These are phyloP conservation scores for Skeletonema costatum DNA, from an alignment of 108 stramenopile species.

Conservation along the genomic window DNA sequence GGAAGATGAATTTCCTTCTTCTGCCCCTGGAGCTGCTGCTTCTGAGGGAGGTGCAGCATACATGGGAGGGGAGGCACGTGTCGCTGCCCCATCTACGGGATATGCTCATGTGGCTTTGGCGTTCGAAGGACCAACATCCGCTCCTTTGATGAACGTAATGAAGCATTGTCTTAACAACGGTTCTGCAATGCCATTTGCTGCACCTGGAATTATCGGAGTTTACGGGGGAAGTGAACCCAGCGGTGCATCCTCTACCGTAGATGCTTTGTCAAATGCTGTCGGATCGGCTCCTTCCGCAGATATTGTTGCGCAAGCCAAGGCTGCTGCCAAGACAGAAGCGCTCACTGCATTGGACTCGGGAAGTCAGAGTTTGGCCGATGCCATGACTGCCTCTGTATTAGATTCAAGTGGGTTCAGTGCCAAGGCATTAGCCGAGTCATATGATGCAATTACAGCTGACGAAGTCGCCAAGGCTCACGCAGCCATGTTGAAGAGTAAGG, in stretches of 20 bases:
- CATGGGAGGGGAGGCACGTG: slow-evolving; percentile 81
- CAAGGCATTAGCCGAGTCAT: slow-evolving; percentile 58
- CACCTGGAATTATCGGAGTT: slow-evolving; percentile 76
- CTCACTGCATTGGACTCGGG: slow-evolving; percentile 74
- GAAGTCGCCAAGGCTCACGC: slow-evolving; percentile 62
- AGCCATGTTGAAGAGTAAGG: slow-evolving; percentile 70
- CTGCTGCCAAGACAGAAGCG: slow-evolving; percentile 79
- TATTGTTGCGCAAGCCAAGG: slow-evolving; percentile 68
- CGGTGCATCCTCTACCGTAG: slow-evolving; percentile 51
- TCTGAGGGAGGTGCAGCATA: slow-evolving; percentile 42
- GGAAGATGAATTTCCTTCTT: slow-evolving; percentile 63
- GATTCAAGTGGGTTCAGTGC: slow-evolving; percentile 69
- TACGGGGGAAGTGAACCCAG: slow-evolving; percentile 67
- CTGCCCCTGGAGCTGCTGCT: slow-evolving; percentile 25
- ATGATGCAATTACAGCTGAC: slow-evolving; percentile 64
- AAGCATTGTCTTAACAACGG: slow-evolving; percentile 62
- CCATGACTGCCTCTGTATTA: slow-evolving; percentile 82
- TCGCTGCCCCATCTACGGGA: slow-evolving; percentile 73
- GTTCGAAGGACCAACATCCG: slow-evolving; percentile 57
- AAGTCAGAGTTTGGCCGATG: slow-evolving; percentile 71
- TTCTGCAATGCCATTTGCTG: slow-evolving; percentile 57
- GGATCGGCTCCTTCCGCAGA: slow-evolving; percentile 54
- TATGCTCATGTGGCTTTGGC: slow-evolving; percentile 85
- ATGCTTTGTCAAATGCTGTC: slow-evolving; percentile 60
- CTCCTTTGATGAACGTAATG: slow-evolving; percentile 67